Percentiles rank a stretch among this genome's conserved stretches.
These are phyloP conservation scores for Passiflora organensis DNA, from an alignment of 345 rosid genomes.

Conservation along the genomic window DNA sequence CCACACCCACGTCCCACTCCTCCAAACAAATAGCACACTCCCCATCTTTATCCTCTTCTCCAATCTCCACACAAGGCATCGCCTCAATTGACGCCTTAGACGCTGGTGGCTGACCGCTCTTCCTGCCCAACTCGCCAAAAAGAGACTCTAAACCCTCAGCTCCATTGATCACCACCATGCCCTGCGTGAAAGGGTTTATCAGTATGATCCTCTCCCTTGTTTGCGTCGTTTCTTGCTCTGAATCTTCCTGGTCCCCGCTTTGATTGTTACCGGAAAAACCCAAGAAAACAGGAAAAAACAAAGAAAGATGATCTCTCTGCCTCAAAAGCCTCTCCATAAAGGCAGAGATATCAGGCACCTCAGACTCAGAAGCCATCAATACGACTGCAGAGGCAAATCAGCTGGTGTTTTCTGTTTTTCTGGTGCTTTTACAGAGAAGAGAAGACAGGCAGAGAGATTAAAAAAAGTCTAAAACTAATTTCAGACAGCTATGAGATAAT, in stretches of 20 bases:
- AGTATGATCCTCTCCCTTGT: slow-evolving; percentile 49
- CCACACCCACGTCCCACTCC: slow-evolving; percentile 37
- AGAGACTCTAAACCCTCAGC: slow-evolving; percentile 38
- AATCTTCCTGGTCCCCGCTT: slow-evolving; percentile 13
- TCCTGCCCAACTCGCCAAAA: slow-evolving; percentile 25
- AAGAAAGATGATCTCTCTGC: slow-evolving; percentile 36
- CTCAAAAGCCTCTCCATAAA: slow-evolving; percentile 33
- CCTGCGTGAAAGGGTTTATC: slow-evolving; percentile 61
- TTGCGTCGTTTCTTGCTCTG: slow-evolving; percentile 25
- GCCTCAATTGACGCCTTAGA: slow-evolving; percentile 67
- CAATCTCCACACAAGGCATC: slow-evolving; percentile 41
- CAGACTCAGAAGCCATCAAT: slow-evolving; percentile 14
- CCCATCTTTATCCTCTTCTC: slow-evolving; percentile 29
- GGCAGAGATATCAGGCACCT: slow-evolving; percentile 20
- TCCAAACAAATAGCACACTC: slow-evolving; percentile 76
- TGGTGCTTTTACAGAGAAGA: not conserved
- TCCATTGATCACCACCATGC: slow-evolving; percentile 58
- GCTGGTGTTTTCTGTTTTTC: too few relatives aligned
- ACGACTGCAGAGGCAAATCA: too few relatives aligned
- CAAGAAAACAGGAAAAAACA: slow-evolving; percentile 44
- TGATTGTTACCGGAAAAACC: slow-evolving; percentile 26
- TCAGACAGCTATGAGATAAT: not conserved
- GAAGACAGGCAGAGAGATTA: not conserved
- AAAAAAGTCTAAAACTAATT: not conserved
- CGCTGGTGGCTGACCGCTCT: slow-evolving; percentile 68